Evolutionary conservation across 2,329 filamentous ascomycete genomes (phyloP).

Genomic region (Sphaerulina populicola): DNA sequence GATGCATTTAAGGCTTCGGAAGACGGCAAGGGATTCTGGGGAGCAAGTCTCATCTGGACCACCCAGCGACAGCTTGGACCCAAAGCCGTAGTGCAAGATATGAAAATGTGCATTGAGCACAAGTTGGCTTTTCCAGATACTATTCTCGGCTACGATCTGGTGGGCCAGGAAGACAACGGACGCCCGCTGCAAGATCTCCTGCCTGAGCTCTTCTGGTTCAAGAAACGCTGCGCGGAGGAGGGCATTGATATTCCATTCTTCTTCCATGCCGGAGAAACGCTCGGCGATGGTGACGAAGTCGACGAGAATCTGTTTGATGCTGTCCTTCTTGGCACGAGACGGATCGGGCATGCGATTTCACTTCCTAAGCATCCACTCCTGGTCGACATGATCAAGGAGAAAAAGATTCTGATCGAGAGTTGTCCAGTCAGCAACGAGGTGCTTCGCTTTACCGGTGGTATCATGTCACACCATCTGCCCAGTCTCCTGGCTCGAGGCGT

Average conservation of each 20-base stretch:
- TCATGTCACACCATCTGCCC: constrained; percentile 71
- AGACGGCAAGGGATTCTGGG: constrained; percentile 72
- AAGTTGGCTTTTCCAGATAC: constrained; percentile 72
- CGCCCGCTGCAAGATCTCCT: constrained; percentile 67
- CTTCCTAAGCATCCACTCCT: constrained; percentile 87
- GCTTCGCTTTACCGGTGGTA: constrained; percentile 65
- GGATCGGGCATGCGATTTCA: constrained; percentile 83
- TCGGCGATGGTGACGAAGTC: constrained; percentile 66
- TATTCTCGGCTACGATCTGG: constrained; percentile 80
- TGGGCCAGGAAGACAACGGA: constrained; percentile 77
- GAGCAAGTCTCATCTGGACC: constrained; percentile 77
- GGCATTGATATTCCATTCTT: constrained; percentile 83
- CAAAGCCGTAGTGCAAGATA: constrained; percentile 60
- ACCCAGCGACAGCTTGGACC: constrained; percentile 57
- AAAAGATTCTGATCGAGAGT: constrained; percentile 77
- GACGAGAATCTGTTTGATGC: constrained; percentile 87
- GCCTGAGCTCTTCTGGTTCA: constrained; percentile 88
- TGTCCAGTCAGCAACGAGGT: constrained; percentile 91
- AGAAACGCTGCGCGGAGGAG: constrained; percentile 69
- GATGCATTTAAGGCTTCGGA: constrained; percentile 62
- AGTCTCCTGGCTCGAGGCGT: constrained; percentile 79
- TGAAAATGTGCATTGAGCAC: constrained; percentile 78
- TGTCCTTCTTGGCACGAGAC: constrained; percentile 72
- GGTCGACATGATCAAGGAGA: constrained; percentile 79
- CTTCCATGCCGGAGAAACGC: constrained; percentile 86